phyloP scores from a whole-genome alignment of 2,329 filamentous ascomycete genomes.

The Chaetomiaceae sp. region DNA sequence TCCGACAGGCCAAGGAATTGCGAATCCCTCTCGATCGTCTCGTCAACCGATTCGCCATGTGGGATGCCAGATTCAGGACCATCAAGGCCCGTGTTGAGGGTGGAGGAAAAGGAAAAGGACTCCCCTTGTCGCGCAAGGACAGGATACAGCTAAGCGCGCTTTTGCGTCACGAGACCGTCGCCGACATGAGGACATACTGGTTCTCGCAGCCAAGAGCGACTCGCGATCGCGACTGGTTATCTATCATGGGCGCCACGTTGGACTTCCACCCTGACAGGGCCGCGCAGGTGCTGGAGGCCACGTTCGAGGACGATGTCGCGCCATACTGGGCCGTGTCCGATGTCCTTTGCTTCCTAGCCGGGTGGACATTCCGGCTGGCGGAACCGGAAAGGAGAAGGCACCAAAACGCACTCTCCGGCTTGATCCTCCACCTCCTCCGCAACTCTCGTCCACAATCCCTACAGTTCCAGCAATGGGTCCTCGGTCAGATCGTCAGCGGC shows the following conservation, averaged over 20 bases:
- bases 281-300: conserved; percentile 22
- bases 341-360: conserved; percentile 17
- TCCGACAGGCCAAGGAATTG: background rate
- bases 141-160: no score
- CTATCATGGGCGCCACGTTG: conserved; percentile 18
- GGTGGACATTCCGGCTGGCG: conserved; percentile 2
- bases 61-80: background rate
- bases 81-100: background rate
- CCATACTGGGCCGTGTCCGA: conserved; percentile 24
- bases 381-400: background rate
- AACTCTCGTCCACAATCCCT: conserved; percentile 19
- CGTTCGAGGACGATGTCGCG: conserved; percentile 12
- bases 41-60: background rate
- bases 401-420: conserved; percentile 9
- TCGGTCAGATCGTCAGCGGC: conserved; percentile 25
- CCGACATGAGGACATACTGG: conserved; percentile 18
- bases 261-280: conserved; percentile 18
- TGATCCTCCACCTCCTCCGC: conserved; percentile 19
- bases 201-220: background rate
- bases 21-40: background rate
- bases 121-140: no score
- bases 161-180: background rate
- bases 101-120: no score
- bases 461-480: conserved; percentile 36
- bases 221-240: conserved; percentile 14